phyloP scores from a whole-genome alignment of 352 stramenopile species.

The Phytophthora tentaculata region DNA sequence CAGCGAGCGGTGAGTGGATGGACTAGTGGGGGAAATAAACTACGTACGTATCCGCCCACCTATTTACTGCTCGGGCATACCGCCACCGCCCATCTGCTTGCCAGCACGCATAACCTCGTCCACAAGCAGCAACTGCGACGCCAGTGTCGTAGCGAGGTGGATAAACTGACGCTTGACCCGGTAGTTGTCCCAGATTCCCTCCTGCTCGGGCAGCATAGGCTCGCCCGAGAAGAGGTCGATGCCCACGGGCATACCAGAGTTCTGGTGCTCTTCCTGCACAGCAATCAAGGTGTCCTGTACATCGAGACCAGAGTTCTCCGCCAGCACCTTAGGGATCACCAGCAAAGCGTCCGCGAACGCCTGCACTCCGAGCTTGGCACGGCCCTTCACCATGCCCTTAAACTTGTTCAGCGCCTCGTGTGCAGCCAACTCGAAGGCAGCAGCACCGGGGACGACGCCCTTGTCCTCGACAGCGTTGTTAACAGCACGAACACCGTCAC shows the following conservation, averaged over 20 bases:
- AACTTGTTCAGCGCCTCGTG: conserved; percentile 90
- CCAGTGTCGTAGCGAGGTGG: conserved; percentile 97
- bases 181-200: conserved; percentile 99
- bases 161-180: conserved; percentile 99
- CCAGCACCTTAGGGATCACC: conserved; percentile 98
- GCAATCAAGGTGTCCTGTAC: conserved; percentile 97
- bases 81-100: conserved; percentile 95
- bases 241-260: conserved; percentile 91
- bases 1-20: conserved; percentile 29
- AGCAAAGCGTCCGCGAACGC: conserved; percentile 98
- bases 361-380: conserved; percentile 97
- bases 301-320: conserved; percentile 86
- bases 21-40: conserved; percentile 42
- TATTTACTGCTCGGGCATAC: conserved; percentile 72
- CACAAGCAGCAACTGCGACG: conserved; percentile 98
- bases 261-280: conserved; percentile 95
- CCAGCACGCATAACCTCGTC: conserved; percentile 99
- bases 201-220: conserved; percentile 95
- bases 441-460: conserved; percentile 95
- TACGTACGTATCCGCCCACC: conserved; percentile 38
- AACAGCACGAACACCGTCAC: conserved; percentile 97
- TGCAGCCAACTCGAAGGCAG: conserved; percentile 96
- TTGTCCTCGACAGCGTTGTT: conserved; percentile 99
- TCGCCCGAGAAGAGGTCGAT: conserved; percentile 97
- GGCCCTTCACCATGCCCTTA: conserved; percentile 92